phyloP scores from a whole-genome alignment of 1,284 basidiomycete species.

The Hemileia vastatrix region DNA sequence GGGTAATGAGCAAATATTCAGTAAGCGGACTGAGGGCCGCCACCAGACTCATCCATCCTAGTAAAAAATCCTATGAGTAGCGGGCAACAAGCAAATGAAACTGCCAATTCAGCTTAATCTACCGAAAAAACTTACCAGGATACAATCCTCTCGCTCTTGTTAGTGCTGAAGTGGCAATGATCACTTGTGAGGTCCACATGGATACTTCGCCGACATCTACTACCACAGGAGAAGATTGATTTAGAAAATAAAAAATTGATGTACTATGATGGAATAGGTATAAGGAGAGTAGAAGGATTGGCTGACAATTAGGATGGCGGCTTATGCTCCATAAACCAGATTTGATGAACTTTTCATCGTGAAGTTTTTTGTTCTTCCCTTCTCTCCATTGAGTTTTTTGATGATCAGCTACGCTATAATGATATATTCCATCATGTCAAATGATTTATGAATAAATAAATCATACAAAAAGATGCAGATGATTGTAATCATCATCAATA shows the following conservation, averaged over 20 bases:
- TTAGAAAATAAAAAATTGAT: background rate
- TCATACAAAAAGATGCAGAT: too few species aligned
- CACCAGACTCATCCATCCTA: conserved; percentile 48
- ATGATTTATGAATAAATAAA: too few species aligned
- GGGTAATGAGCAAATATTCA: conserved; percentile 50
- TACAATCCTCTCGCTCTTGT: conserved; percentile 29
- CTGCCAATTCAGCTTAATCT: background rate
- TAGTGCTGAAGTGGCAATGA: conserved; percentile 53
- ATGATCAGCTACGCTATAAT: conserved; percentile 52
- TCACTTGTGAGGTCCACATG: conserved; percentile 62
- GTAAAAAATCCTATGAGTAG: conserved; percentile 40
- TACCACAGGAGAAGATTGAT: conserved; percentile 46
- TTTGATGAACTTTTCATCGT: conserved; percentile 64
- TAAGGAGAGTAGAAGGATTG: background rate
- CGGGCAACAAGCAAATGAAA: conserved; percentile 25
- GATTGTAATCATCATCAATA: too few species aligned
- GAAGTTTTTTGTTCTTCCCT: conserved; percentile 57
- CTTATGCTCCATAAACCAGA: conserved; percentile 62
- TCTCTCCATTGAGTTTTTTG: conserved; percentile 63
- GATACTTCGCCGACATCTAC: conserved; percentile 68
- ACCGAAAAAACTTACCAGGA: conserved; percentile 23
- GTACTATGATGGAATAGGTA: conserved; percentile 3
- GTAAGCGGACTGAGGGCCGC: conserved; percentile 58
- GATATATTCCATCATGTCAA: too few species aligned
- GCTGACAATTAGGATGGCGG: conserved; percentile 56